phyloP scores from a whole-genome alignment of 208 protist species.

The Leishmania amazonensis region DNA sequence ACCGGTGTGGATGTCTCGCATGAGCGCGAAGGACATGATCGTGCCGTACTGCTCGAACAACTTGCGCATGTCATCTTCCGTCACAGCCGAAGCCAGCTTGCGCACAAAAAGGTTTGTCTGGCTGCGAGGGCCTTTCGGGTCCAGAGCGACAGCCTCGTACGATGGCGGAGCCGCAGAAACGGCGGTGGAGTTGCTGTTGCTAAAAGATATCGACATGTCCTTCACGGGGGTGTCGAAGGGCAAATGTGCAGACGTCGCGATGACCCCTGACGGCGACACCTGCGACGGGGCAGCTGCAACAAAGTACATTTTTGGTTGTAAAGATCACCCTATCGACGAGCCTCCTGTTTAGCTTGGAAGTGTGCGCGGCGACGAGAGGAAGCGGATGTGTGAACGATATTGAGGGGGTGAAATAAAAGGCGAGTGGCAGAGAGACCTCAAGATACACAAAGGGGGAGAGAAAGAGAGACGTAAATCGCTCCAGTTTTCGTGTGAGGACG shows the following conservation, averaged over 20 bases:
- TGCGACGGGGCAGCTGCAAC: slow-evolving; percentile 3
- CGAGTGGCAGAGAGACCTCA: not conserved
- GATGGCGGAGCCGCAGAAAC: slow-evolving; percentile 32
- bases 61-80: slow-evolving; percentile 52
- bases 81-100: slow-evolving; percentile 63
- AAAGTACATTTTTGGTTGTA: slow-evolving; percentile 18
- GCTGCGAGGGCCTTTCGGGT: slow-evolving; percentile 63
- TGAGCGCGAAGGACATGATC: slow-evolving; percentile 66
- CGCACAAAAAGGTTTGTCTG: slow-evolving; percentile 84
- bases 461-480: not conserved
- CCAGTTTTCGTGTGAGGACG: not conserved
- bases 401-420: not conserved
- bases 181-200: not conserved
- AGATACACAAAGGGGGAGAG: not conserved
- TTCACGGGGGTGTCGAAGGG: slow-evolving; percentile 16
- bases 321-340: not conserved
- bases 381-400: not conserved
- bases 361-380: not conserved
- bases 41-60: slow-evolving; percentile 67
- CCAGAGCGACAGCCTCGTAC: slow-evolving; percentile 52
- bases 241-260: not conserved
- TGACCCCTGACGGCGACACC: slow-evolving; percentile 6
- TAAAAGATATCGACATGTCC: slow-evolving; percentile 5
- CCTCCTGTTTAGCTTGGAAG: not conserved
- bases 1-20: slow-evolving; percentile 89